phyloP scores from a whole-genome alignment of 768 basidiomycete genomes.

The Lentinula guzmanii region DNA sequence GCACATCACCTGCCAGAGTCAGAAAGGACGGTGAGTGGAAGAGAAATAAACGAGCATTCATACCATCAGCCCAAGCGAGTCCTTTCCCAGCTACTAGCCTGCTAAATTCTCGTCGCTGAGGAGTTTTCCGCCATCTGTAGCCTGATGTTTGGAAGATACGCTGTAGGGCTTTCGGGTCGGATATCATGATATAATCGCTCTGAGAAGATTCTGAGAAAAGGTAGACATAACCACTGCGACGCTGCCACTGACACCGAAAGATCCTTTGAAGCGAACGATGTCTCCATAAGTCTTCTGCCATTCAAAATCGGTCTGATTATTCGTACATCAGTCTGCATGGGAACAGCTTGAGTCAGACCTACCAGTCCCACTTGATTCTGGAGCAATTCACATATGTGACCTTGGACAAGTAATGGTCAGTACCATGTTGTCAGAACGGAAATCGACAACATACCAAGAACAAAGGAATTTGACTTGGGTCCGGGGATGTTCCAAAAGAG shows the following conservation, averaged over 20 bases:
- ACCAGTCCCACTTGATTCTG: constrained; percentile 6
- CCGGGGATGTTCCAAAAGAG: constrained; percentile 7
- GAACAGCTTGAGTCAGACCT: not conserved
- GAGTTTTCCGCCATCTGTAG: constrained; percentile 22
- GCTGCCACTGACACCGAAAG: not conserved
- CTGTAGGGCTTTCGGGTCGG: constrained; percentile 26
- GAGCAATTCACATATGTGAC: constrained; percentile 4
- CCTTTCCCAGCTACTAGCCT: constrained; percentile 20
- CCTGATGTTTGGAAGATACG: constrained; percentile 25
- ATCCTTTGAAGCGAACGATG: constrained; percentile 1
- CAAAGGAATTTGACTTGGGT: not conserved
- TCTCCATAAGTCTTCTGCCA: constrained; percentile 6
- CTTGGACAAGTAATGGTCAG: not conserved
- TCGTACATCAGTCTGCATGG: not conserved
- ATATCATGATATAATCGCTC: constrained; percentile 23
- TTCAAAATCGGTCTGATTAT: not conserved
- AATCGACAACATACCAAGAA: not conserved
- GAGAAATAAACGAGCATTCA: not conserved
- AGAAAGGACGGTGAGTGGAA: not conserved
- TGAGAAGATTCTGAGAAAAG: constrained; percentile 1
- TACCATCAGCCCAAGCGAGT: constrained; percentile 23
- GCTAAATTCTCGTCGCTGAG: constrained; percentile 12
- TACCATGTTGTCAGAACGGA: not conserved
- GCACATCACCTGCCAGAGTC: constrained; percentile 17
- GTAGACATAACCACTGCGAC: too few species aligned